phyloP scores from a whole-genome alignment of 805 yeast genomes.

The Suhomyces pyralidae region DNA sequence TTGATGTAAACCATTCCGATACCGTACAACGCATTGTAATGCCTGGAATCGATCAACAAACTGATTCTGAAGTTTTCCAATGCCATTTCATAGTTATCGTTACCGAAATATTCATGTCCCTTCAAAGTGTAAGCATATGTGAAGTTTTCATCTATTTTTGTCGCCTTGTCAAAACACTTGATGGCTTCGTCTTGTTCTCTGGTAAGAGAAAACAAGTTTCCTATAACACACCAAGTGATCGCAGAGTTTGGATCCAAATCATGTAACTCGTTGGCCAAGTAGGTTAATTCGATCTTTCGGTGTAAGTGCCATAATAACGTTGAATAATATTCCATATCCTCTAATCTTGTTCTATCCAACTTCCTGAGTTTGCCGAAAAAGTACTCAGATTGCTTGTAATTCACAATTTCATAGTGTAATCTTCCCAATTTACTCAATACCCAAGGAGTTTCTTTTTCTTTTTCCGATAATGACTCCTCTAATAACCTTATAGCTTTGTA shows the following conservation, averaged over 20 bases:
- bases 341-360: constrained; percentile 71
- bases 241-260: constrained; percentile 65
- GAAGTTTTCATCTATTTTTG: constrained; percentile 61
- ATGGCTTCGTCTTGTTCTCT: constrained; percentile 89
- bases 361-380: constrained; percentile 61
- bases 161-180: constrained; percentile 78
- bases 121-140: constrained; percentile 89
- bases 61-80: constrained; percentile 79
- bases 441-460: constrained; percentile 75
- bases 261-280: constrained; percentile 74
- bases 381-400: constrained; percentile 71
- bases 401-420: constrained; percentile 81
- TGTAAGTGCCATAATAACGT: constrained; percentile 92
- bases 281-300: constrained; percentile 73
- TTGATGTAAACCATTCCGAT: constrained; percentile 91
- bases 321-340: constrained; percentile 89
- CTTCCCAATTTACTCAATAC: constrained; percentile 78
- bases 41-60: constrained; percentile 70
- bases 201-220: constrained; percentile 79
- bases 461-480: constrained; percentile 54
- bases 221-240: constrained; percentile 89
- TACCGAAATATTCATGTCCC: constrained; percentile 88
- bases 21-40: constrained; percentile 94
- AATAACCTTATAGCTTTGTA: constrained; percentile 72
- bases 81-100: constrained; percentile 89